Evolutionary conservation across 176 grass and related monocot genomes (phyloP), one percentile per base, ranked within the genome.

Genomic region (Areca catechu): DNA sequence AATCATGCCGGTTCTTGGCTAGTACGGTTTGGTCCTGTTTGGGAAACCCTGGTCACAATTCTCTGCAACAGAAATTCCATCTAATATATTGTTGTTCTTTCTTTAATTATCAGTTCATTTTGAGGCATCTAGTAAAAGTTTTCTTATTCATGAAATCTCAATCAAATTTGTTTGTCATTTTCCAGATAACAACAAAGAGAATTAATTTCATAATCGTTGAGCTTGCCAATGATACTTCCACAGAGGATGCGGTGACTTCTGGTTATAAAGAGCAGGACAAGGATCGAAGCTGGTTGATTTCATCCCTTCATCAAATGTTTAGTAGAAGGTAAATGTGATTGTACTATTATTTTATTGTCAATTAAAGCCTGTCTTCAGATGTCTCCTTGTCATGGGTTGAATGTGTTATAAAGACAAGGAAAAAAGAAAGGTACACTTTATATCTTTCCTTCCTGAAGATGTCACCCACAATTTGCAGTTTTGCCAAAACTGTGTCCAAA

Each of bases 271-370:
- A 85, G 61, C 71, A 67, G 60, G 83, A 97, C 56, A 97, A 91
- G 82, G 93, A 91, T 80, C 70, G 87, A 63, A 97, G 83, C 73
- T 97, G 93, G 93, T 97, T 88, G 80, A 72, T 91, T 72, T 88
- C 93, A 58, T 97, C 93, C 22, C 84, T 97, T 71, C 80, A 84
- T 75, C 93, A 97, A 82, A 97, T 97, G 87, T 91, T 91, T 66
- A 97, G 81, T 63, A 77, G 93, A 77, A 77, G 93, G 93, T 97
- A 85, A 68, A 53, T 47, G 50, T 55, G 29, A 70, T 68, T 53
- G 20, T 56, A 52, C 50, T 51, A 43, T 30, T 76, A 47, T 59
- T 51, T 60, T 62, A 16, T 76, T 70, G 66, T 60, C 68, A 70
- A 59, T 72, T 79, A 24, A 15, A 77, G 59, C 24, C 22, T 15